Evolutionary conservation across 495 filamentous ascomycete genomes (phyloP).

Genomic region (Penicillium lividum): DNA sequence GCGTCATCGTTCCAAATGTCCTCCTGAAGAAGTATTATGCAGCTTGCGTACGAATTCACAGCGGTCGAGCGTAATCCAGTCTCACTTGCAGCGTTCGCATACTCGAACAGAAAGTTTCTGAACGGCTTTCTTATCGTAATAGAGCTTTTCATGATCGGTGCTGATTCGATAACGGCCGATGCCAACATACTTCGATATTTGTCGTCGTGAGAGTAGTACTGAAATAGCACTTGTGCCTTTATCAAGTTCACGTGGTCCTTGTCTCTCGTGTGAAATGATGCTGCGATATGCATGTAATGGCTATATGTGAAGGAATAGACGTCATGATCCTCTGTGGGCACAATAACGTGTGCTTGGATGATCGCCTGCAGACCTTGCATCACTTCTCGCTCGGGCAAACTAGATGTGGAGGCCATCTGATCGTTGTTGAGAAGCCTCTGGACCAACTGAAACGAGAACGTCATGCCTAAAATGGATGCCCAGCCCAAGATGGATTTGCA

Average conservation of each 20-base stretch:
- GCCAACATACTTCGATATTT: conserved; percentile 12
- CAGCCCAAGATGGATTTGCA: conserved; percentile 67
- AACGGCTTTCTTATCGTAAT: neutral
- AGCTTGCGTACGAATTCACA: conserved; percentile 6
- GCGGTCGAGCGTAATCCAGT: conserved; percentile 10
- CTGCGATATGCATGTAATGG: conserved; percentile 70
- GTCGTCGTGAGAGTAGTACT: conserved; percentile 6
- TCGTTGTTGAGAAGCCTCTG: conserved; percentile 53
- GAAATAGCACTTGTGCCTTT: conserved; percentile 6
- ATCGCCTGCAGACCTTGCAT: conserved; percentile 65
- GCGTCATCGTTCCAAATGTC: conserved; percentile 6
- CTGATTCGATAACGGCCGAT: conserved; percentile 8
- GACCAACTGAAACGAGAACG: conserved; percentile 67
- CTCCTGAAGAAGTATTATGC: conserved; percentile 6
- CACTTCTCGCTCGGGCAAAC: conserved; percentile 33
- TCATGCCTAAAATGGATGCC: conserved; percentile 66
- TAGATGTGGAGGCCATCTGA: conserved; percentile 4
- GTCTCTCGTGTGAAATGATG: conserved; percentile 58
- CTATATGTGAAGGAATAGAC: conserved; percentile 53
- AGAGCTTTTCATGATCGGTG: conserved; percentile 3
- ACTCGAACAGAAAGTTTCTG: neutral
- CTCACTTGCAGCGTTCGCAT: conserved; percentile 12
- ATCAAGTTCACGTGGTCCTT: conserved; percentile 2
- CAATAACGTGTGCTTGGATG: conserved; percentile 64
- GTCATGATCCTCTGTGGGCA: conserved; percentile 66